A percentile compares a stretch with the other conserved stretches of the same genome.
Evolutionary conservation across 306 rosid species (phyloP).

Genomic region (Albizia julibrissin): DNA sequence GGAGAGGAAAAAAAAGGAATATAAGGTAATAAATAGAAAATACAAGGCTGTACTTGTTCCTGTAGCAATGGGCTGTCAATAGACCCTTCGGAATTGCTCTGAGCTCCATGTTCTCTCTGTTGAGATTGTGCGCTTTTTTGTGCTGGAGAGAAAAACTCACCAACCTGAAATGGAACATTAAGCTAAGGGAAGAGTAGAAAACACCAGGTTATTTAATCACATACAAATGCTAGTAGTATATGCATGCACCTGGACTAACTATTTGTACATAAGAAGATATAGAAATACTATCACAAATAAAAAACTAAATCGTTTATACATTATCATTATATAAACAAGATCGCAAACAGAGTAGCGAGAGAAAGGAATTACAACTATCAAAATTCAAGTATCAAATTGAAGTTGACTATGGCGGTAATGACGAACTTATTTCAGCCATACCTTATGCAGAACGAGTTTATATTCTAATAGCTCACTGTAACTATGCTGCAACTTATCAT

Average conservation of each 20-base stretch:
- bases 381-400: slow-evolving; percentile 9
- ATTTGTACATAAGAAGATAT: slow-evolving; percentile 9
- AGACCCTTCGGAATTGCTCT: slow-evolving; percentile 52
- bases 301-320: background rate
- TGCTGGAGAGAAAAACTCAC: slow-evolving; percentile 69
- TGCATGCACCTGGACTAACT: slow-evolving; percentile 1
- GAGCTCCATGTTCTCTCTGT: slow-evolving; percentile 56
- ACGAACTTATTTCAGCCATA: slow-evolving; percentile 33
- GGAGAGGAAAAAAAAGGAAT: slow-evolving; percentile 20
- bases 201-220: background rate
- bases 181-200: slow-evolving; percentile 4
- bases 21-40: slow-evolving; percentile 9
- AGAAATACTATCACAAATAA: slow-evolving; percentile 6
- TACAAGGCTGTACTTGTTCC: slow-evolving; percentile 56
- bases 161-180: slow-evolving; percentile 52
- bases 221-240: background rate
- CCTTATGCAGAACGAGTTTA: slow-evolving; percentile 81
- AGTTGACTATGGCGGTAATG: background rate
- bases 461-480: slow-evolving; percentile 75
- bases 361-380: background rate
- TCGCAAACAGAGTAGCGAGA: background rate
- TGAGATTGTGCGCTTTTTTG: slow-evolving; percentile 59
- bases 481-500: slow-evolving; percentile 66
- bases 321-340: slow-evolving; percentile 17
- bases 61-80: slow-evolving; percentile 78